These are phyloP conservation scores for Dinochytrium kinnereticum DNA, from an alignment of 371 early-diverging fungal species.

Conservation along the genomic window DNA sequence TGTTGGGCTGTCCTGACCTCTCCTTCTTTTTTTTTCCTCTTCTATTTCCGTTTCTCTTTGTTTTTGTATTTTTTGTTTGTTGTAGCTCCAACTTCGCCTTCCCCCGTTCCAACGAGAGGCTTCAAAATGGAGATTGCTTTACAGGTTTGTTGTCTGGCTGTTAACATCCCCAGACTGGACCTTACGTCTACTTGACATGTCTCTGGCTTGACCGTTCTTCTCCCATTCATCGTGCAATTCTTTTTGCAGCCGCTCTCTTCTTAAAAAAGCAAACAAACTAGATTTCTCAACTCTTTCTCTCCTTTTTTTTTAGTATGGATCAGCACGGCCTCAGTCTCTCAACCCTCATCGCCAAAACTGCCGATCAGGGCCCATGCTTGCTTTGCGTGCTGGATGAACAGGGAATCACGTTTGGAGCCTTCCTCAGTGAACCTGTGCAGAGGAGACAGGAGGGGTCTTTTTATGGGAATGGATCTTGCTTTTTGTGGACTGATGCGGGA, in stretches of 20 bases:
- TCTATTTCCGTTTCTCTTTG: background rate
- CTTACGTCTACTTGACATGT: too few relatives aligned
- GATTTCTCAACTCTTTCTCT: background rate
- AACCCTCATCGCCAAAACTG: constrained; percentile 64
- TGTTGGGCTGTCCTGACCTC: background rate
- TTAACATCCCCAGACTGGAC: too few relatives aligned
- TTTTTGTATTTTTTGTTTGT: background rate
- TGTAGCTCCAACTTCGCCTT: constrained; percentile 52
- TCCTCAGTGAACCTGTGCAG: constrained; percentile 69
- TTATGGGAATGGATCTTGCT: constrained; percentile 92
- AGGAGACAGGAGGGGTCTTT: constrained; percentile 60
- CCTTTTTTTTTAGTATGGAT: constrained; percentile 73
- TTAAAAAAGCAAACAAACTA: too few relatives aligned
- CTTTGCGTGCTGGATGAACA: constrained; percentile 37
- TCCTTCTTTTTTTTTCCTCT: background rate
- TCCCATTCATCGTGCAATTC: too few relatives aligned
- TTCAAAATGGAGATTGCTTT: constrained; percentile 67
- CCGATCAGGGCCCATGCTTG: constrained; percentile 33
- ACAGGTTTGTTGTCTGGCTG: constrained; percentile 17
- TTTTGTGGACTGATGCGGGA: constrained; percentile 16
- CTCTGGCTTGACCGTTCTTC: too few relatives aligned
- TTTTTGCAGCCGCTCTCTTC: background rate
- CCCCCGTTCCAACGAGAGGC: constrained; percentile 71
- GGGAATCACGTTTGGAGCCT: constrained; percentile 79
- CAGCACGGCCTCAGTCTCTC: constrained; percentile 88